phyloP scores from a whole-genome alignment of 1,284 basidiomycete species.

The Golubevia pallescens region DNA sequence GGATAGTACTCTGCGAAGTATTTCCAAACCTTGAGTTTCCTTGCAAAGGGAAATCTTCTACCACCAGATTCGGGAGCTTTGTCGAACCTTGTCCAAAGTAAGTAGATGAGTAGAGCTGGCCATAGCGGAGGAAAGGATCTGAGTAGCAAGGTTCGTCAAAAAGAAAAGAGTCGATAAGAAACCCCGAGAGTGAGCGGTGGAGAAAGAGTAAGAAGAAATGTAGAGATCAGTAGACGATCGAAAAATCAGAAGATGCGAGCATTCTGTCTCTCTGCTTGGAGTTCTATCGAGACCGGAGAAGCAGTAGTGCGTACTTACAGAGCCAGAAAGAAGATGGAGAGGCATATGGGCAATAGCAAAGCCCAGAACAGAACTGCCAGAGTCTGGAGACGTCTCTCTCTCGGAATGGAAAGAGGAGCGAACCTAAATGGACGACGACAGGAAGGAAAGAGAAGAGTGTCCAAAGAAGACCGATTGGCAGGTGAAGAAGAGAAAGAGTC shows the following conservation, averaged over 20 bases:
- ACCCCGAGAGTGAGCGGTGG: not conserved
- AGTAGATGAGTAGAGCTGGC: conserved; percentile 47
- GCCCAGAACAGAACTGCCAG: conserved; percentile 50
- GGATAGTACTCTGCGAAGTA: conserved; percentile 62
- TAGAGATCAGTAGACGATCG: not conserved
- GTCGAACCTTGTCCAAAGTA: conserved; percentile 51
- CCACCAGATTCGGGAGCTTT: conserved; percentile 45
- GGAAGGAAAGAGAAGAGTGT: too few relatives aligned
- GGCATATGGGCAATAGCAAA: conserved; percentile 33
- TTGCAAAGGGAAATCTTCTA: conserved; percentile 30
- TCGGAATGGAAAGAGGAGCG: conserved; percentile 43
- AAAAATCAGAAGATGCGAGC: too few relatives aligned
- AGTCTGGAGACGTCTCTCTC: conserved; percentile 42
- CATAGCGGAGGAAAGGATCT: conserved; percentile 44
- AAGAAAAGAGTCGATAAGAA: not conserved
- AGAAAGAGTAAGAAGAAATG: not conserved
- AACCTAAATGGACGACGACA: conserved; percentile 14
- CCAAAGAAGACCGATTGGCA: too few relatives aligned
- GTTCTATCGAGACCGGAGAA: not conserved
- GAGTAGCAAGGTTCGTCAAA: not conserved
- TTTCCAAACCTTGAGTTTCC: conserved; percentile 34
- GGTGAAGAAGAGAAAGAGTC: too few relatives aligned
- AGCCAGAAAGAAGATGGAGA: conserved; percentile 46
- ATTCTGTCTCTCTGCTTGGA: too few relatives aligned
- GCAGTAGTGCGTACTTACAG: conserved; percentile 15